Evolutionary conservation across 1,284 basidiomycete species (phyloP), one percentile per base, ranked within the genome.

Genomic region (Apiotrichum gamsii): DNA sequence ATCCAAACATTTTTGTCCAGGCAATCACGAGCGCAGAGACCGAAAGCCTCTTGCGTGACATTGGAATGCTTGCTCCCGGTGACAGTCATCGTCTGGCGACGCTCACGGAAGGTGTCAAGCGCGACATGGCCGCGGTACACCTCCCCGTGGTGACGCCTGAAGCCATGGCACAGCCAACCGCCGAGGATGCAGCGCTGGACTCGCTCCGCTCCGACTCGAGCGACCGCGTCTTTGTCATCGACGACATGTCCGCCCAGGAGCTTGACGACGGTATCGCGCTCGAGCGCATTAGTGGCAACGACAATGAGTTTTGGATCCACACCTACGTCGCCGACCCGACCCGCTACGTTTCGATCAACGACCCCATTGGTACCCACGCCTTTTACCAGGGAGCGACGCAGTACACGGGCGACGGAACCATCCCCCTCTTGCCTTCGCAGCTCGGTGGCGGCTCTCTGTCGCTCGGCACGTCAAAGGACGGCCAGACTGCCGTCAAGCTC

Each of bases 261-360:
- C 78, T 98, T 23, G 95, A 99, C 62, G 95, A 99, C 67, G 95
- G 90, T 1, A 65, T 99, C 29, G 94, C 91, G 0, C 65, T 97
- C 39, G 87, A 93, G 55, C 58, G 72, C 2, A 75, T 82, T 18
- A 73, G 72, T 2, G 80, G 81, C 3, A 79, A 76, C 15, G 80
- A 81, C 3, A 79, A 76, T 15, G 74, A 74, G 48, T 61, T 75
- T 43, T 98, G 95, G 95, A 63, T 95, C 14, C 94, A 97, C 61
- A 76, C 87, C 16, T 94, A 98, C 65, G 78, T 99, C 45, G 94
- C 95, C 8, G 94, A 99, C 67, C 93, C 94, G 0, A 93, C 90
- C 0, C 76, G 84, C 2, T 64, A 84, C 48, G 74, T 99, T n/a
- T 81, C 82, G 15, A 84, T 83, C 0, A 77, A 76, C 1, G 83